Percentiles rank a stretch among this genome's conserved stretches.
Conservation (phyloP, 2,329 filamentous ascomycete genomes). For the Exophiala lecanii-corni region DNA sequence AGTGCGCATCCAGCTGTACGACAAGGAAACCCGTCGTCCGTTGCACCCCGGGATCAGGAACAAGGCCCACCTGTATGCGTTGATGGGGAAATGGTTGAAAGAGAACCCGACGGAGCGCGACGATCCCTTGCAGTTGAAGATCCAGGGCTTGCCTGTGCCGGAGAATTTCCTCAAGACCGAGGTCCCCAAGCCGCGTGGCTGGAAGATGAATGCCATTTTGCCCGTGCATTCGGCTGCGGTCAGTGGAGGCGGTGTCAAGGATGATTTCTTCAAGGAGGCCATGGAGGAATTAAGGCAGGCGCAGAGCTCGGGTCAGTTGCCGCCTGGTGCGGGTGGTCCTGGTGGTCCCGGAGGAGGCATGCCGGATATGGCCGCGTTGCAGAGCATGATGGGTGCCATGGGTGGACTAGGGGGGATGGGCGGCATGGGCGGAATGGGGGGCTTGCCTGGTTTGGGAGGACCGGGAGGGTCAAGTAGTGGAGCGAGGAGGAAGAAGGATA, state of each 20-base stretch:
- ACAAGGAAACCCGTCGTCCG: slow-evolving; percentile 47
- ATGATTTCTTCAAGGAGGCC: slow-evolving; percentile 94
- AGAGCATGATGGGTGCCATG: slow-evolving; percentile 26
- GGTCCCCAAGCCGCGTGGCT: slow-evolving; percentile 75
- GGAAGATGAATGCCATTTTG: slow-evolving; percentile 81
- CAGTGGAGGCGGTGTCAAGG: slow-evolving; percentile 86
- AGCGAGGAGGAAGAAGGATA: slow-evolving; percentile 24
- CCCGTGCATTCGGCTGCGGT: slow-evolving; percentile 85
- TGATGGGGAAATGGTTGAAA: slow-evolving; percentile 72
- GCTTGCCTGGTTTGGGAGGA: slow-evolving; percentile 10
- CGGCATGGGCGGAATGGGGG: slow-evolving; percentile 13
- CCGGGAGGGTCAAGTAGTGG: slow-evolving; percentile 12
- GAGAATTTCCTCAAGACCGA: slow-evolving; percentile 66
- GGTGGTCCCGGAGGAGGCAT: slow-evolving; percentile 30
- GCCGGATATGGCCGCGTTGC: slow-evolving; percentile 25
- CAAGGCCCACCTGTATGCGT: slow-evolving; percentile 81
- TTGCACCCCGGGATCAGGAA: slow-evolving; percentile 56
- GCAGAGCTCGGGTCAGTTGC: slow-evolving; percentile 34
- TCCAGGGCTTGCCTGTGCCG: slow-evolving; percentile 67
- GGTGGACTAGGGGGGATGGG: slow-evolving; percentile 23
- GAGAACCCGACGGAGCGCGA: slow-evolving; percentile 71
- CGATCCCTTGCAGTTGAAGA: slow-evolving; percentile 64
- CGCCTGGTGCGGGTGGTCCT: slow-evolving; percentile 44
- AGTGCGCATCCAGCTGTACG: slow-evolving; percentile 67
- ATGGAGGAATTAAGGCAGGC: slow-evolving; percentile 80